Evolutionary conservation across 106 monocot species (phyloP).

Genomic region (Phalaenopsis aphrodite): DNA sequence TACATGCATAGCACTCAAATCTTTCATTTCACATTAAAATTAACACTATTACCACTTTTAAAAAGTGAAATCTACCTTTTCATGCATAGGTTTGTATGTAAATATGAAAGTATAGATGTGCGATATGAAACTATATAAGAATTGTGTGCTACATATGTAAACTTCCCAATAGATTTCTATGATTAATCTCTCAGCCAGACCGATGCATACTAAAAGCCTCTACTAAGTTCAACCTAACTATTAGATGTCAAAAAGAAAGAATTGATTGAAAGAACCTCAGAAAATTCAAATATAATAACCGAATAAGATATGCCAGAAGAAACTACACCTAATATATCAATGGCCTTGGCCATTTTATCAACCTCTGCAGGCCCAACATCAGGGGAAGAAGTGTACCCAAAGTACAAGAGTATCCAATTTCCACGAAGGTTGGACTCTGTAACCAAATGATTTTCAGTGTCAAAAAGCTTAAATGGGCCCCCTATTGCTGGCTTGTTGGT

Average conservation of each 20-base stretch:
- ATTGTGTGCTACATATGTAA: too few species aligned
- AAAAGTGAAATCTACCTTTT: too few species aligned
- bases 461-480: slow-evolving; percentile 73
- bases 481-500: slow-evolving; percentile 74
- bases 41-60: too few species aligned
- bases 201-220: not conserved
- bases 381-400: slow-evolving; percentile 97
- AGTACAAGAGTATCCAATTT: slow-evolving; percentile 88
- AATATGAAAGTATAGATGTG: too few species aligned
- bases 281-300: not conserved
- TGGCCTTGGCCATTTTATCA: slow-evolving; percentile 69
- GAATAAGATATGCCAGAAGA: slow-evolving; percentile 17
- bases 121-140: too few species aligned
- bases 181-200: not conserved
- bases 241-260: not conserved
- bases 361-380: slow-evolving; percentile 83
- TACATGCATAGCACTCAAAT: too few species aligned
- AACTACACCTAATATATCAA: slow-evolving; percentile 61
- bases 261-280: not conserved
- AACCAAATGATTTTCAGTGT: slow-evolving; percentile 59
- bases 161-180: not conserved
- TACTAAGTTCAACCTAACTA: not conserved
- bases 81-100: too few species aligned
- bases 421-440: slow-evolving; percentile 69
- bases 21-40: too few species aligned